Percentiles rank a stretch among this genome's conserved stretches.
These are phyloP conservation scores for Udeniomyces megalosporus DNA, from an alignment of 768 basidiomycete genomes.

Conservation along the genomic window DNA sequence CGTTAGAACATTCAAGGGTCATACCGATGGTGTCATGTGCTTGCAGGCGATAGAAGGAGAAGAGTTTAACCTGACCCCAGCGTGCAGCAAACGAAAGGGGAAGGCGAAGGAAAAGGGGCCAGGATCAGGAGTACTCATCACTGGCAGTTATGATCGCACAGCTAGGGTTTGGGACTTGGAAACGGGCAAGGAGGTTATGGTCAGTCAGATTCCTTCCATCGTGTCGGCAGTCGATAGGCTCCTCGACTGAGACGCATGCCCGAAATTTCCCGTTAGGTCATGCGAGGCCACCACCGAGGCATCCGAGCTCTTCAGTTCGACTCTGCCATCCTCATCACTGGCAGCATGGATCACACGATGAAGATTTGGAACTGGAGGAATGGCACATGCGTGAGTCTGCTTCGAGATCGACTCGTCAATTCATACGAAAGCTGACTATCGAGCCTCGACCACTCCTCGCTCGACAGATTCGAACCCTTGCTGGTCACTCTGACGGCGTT, in stretches of 20 bases:
- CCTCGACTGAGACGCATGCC: too few relatives aligned
- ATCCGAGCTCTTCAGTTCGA: slow-evolving; percentile 90
- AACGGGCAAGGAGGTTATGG: slow-evolving; percentile 64
- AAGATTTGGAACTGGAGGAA: slow-evolving; percentile 93
- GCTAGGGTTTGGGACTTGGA: slow-evolving; percentile 93
- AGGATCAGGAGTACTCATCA: slow-evolving; percentile 53
- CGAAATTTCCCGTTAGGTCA: too few relatives aligned
- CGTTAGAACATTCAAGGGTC: slow-evolving; percentile 71
- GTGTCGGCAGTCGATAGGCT: too few relatives aligned
- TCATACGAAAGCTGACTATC: too few relatives aligned
- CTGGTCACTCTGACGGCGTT: slow-evolving; percentile 81
- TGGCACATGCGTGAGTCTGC: slow-evolving; percentile 42
- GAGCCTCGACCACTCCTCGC: too few relatives aligned
- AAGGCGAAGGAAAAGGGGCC: not conserved
- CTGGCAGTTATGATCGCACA: slow-evolving; percentile 91
- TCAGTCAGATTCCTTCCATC: too few relatives aligned
- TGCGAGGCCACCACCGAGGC: slow-evolving; percentile 82
- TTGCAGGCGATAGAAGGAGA: slow-evolving; percentile 39
- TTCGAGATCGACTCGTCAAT: not conserved
- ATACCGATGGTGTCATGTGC: slow-evolving; percentile 93
- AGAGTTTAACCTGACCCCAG: not conserved
- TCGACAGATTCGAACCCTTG: slow-evolving; percentile 50
- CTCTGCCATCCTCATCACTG: slow-evolving; percentile 84
- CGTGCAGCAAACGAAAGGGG: not conserved
- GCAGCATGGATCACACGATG: slow-evolving; percentile 87